phyloP scores from a whole-genome alignment of 371 early-diverging fungal species.

The Mucor sp. region DNA sequence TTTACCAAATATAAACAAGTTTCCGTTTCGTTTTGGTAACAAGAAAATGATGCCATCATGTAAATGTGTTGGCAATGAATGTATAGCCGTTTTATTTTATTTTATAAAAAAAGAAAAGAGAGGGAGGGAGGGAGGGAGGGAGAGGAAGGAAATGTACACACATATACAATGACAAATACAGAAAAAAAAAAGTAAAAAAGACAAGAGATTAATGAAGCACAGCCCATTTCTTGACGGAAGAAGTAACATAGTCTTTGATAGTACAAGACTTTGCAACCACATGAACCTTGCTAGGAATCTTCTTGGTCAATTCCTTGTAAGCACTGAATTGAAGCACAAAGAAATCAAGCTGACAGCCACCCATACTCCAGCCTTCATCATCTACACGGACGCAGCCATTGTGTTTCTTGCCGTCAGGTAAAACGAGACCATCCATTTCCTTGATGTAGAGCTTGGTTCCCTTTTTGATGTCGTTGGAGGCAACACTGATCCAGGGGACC shows the following conservation, averaged over 20 bases:
- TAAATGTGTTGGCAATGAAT: neutral
- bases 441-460: constrained; percentile 51
- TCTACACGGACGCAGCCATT: constrained; percentile 56
- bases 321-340: constrained; percentile 27
- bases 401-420: constrained; percentile 46
- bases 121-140: no score
- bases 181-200: neutral
- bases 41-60: neutral
- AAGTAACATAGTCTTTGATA: constrained; percentile 18
- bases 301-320: constrained; percentile 10
- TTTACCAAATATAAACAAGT: neutral
- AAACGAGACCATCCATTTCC: constrained; percentile 36
- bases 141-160: neutral
- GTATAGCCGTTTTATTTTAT: neutral
- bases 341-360: constrained; percentile 47
- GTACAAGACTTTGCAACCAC: constrained; percentile 11
- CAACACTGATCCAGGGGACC: constrained; percentile 45
- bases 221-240: constrained; percentile 22
- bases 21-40: neutral
- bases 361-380: constrained; percentile 53
- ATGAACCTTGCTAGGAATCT: constrained; percentile 15
- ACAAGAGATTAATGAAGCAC: constrained; percentile 6
- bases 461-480: constrained; percentile 45
- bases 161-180: neutral
- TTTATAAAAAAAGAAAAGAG: neutral